These are phyloP conservation scores for Ophiocytium majus DNA, from an alignment of 352 stramenopile genomes.

Conservation along the genomic window DNA sequence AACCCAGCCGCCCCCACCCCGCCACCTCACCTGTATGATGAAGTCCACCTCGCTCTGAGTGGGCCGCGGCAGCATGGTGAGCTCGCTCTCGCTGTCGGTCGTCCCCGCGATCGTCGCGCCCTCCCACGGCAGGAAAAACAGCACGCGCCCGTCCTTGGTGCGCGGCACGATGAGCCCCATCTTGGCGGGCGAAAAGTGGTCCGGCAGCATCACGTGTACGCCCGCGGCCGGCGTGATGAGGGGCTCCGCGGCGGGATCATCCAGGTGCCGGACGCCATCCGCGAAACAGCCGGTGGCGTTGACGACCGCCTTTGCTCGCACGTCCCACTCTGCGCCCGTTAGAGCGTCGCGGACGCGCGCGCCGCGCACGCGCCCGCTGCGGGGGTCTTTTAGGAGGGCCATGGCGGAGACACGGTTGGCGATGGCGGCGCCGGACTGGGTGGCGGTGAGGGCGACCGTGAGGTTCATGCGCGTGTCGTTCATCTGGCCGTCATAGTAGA, in stretches of 20 bases:
- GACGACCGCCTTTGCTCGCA: slow-evolving; percentile 80
- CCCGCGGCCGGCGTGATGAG: slow-evolving; percentile 87
- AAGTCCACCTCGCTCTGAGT: slow-evolving; percentile 86
- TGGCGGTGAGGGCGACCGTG: slow-evolving; percentile 86
- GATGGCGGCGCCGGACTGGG: slow-evolving; percentile 82
- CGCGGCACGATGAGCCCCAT: slow-evolving; percentile 95
- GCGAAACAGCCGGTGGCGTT: slow-evolving; percentile 93
- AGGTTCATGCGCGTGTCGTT: slow-evolving; percentile 91
- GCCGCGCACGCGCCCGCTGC: slow-evolving; percentile 59
- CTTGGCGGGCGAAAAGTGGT: slow-evolving; percentile 87
- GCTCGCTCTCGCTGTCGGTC: slow-evolving; percentile 84
- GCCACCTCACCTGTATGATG: slow-evolving; percentile 72
- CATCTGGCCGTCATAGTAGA: slow-evolving; percentile 71
- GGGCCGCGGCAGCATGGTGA: slow-evolving; percentile 88
- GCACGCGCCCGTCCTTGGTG: slow-evolving; percentile 80
- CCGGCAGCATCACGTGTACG: slow-evolving; percentile 88
- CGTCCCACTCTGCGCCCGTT: slow-evolving; percentile 80
- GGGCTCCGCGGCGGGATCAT: slow-evolving; percentile 77
- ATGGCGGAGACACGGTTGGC: slow-evolving; percentile 76
- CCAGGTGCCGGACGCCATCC: slow-evolving; percentile 72
- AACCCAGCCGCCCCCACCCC: slow-evolving; percentile 61
- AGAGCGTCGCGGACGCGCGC: slow-evolving; percentile 79
- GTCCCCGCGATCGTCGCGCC: slow-evolving; percentile 80
- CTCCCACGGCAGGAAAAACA: slow-evolving; percentile 95
- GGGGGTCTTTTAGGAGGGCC: slow-evolving; percentile 71